Evolutionary conservation across 345 rosid genomes (phyloP).

Genomic region (Euphorbia peplus): DNA sequence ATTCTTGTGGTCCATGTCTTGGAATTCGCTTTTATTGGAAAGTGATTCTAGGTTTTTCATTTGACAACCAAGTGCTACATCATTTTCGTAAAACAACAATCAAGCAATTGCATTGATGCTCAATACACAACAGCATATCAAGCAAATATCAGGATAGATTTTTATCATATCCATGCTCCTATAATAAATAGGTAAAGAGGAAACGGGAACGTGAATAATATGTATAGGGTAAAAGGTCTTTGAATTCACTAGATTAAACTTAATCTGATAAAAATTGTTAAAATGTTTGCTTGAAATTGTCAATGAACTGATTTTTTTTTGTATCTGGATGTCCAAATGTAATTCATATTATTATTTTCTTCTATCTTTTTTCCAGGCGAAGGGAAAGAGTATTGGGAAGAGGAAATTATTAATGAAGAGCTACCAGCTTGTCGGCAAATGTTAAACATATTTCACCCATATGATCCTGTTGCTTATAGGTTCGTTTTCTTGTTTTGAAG

Average conservation of each 20-base stretch:
- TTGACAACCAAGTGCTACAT: neutral
- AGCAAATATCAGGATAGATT: neutral
- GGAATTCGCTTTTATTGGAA: neutral
- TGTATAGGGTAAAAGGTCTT: neutral
- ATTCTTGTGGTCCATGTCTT: neutral
- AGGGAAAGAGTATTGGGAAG: slow-evolving; percentile 86
- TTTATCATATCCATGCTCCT: no score
- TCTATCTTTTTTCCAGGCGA: slow-evolving; percentile 50
- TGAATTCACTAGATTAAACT: neutral
- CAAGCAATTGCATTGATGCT: neutral
- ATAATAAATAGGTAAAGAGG: neutral
- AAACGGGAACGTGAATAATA: neutral
- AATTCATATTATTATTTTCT: neutral
- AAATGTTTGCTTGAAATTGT: neutral
- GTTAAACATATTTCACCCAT: slow-evolving; percentile 98
- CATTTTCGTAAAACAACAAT: neutral
- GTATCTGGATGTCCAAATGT: slow-evolving; percentile 5
- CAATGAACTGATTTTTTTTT: neutral
- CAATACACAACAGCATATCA: neutral
- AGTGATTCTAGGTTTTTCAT: neutral
- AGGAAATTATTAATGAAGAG: slow-evolving; percentile 77
- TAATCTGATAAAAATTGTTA: neutral
- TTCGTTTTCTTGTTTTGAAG: slow-evolving; percentile 23
- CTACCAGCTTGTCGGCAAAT: slow-evolving; percentile 92
- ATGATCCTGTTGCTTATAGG: slow-evolving; percentile 99